A percentile compares a stretch with the other conserved stretches of the same genome.
Conservation (phyloP, 345 rosid genomes). For the Mercurialis annua region DNA sequence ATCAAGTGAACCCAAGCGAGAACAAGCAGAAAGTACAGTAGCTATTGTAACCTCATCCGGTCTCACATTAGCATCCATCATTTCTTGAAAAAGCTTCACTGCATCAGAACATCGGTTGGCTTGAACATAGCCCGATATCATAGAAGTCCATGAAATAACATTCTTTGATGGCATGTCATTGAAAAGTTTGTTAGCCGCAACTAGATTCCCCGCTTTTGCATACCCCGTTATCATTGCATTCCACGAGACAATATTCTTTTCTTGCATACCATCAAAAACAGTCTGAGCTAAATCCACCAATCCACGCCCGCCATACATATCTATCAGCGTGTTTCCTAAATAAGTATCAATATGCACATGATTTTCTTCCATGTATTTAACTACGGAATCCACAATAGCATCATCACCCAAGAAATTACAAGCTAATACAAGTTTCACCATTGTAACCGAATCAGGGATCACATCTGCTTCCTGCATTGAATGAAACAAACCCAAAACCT, state of each 20-base stretch:
- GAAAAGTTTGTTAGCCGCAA: constrained; percentile 33
- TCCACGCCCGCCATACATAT: constrained; percentile 56
- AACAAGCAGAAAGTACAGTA: constrained; percentile 25
- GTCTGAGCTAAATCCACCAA: constrained; percentile 37
- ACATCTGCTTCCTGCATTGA: constrained; percentile 42
- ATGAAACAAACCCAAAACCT: constrained; percentile 43
- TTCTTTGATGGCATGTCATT: constrained; percentile 13
- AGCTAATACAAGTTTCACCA: constrained; percentile 56
- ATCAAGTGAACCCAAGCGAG: constrained; percentile 16
- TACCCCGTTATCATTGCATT: constrained; percentile 50
- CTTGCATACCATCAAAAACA: constrained; percentile 42
- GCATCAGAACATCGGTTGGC: constrained; percentile 19
- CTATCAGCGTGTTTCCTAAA: constrained; percentile 58
- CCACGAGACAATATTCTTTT: constrained; percentile 50
- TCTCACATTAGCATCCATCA: constrained; percentile 18
- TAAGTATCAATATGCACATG: constrained; percentile 50
- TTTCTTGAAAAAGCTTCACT: constrained; percentile 19
- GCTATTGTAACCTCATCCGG: constrained; percentile 25
- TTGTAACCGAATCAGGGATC: constrained; percentile 56
- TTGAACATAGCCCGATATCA: constrained; percentile 23
- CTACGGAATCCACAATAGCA: constrained; percentile 31
- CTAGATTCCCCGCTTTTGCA: constrained; percentile 34
- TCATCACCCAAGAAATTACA: constrained; percentile 28
- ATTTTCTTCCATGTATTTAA: constrained; percentile 40
- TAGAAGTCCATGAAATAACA: constrained; percentile 25